Evolutionary conservation across 495 filamentous ascomycete species (phyloP), one percentile per base, ranked within the genome.

Genomic region (Staphylotrichum longicolle): DNA sequence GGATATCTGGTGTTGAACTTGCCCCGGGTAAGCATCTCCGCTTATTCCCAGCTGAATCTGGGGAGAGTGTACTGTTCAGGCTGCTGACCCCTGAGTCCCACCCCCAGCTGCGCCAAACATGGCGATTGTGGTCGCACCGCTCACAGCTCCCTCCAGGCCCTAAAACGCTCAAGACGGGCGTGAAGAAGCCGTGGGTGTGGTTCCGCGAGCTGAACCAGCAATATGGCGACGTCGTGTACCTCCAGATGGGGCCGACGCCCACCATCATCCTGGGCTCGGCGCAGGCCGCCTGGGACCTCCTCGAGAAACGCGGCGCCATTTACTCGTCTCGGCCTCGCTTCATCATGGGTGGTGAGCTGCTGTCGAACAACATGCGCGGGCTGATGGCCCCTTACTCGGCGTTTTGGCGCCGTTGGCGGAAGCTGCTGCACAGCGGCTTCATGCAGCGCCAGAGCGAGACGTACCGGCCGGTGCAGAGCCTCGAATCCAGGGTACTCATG

Each of bases 241-340:
- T 89, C 8, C 86, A 85, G 79, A 77, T 85, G 55, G 86, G 86
- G 0, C 78, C 84, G 5, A 77, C 79, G 20, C 83, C 85, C 2
- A 88, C 86, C 34, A 80, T 89, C 55, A 76, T 88, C 51, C 77
- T 88, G 37, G 85, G 82, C 2, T 85, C 87, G 30, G 83, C 85
- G 0, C 77, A 84, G 12, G 78, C 85, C 14, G 84, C 85, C n/a
- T 80, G 75, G 53, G 77, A 79, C 27, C 63, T 78, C 5, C 69
- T 84, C 27, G 82, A 84, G 62, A 81, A 81, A 60, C 73, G 78
- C 48, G 81, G 80, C 4, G 69, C 70, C 32, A 81, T 80, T 39
- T 83, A 82, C 62, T 77, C 75, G 7, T 82, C 80, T 10, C 69
- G 76, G 3, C 77, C 77, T 12, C 72, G 75, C 15, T 77, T 78